Evolutionary conservation across 1,284 basidiomycete species (phyloP), one percentile per base, ranked within the genome.

Genomic region (Mycena sp.): DNA sequence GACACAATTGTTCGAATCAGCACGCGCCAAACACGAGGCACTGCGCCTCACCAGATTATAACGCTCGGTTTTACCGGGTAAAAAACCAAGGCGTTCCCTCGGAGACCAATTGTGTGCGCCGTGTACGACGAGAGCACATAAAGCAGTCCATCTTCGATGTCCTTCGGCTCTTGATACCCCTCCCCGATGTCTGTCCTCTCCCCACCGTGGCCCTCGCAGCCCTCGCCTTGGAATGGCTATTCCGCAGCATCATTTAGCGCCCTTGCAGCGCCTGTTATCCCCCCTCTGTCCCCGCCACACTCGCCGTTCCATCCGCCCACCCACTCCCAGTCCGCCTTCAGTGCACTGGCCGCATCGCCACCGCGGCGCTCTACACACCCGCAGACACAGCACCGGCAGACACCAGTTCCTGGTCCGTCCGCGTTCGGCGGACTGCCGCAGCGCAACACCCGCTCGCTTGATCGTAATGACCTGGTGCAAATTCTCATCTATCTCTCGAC

Each of bases 401-500:
- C 51, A 19, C 57, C 45, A 1, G 25, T n/a, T 1, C 52, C 62
- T 23, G 46, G 44, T 10, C 51, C 64, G 9, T 58, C 61, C 40
- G 35, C 51, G 6, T 61, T 64, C 17, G 43, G 52, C 40, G 58
- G 35, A n/a, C 35, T 69, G 6, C 67, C 68, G 19, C 64, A 56
- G 14, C 64, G 66, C 17, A 72, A 72, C 43, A 49, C 19, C 19
- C 57, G 59, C n/a, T 58, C 67, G 10, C 58, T 67, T 14, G 65
- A 67, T 19, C 67, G 78, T 9, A 75, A 77, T 1, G 71, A 76
- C 61, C 83, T 90, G 61, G 49, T 78, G 19, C 60, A 68, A 1
- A 76, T 85, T 40, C 81, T 90, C 23, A 71, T 79, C 41, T 77
- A 85, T 70, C 80, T 90, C 61, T 85, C 88, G 2, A 71, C 73